Conservation (phyloP, 352 stramenopile genomes). For the Phytopythium litorale region DNA sequence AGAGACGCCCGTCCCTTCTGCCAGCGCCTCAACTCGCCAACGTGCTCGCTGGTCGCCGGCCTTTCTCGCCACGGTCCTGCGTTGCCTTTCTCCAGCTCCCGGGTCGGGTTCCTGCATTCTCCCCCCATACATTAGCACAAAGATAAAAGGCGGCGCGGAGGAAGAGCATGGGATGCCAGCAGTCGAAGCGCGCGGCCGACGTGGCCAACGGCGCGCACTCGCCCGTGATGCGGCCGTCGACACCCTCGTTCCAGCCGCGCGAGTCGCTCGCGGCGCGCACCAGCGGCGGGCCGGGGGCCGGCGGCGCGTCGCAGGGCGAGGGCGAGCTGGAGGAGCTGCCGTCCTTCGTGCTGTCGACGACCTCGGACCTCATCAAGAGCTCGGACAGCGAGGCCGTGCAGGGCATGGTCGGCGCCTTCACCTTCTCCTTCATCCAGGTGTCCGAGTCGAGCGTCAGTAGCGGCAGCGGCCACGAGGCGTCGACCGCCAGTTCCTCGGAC, state of each 20-base stretch:
- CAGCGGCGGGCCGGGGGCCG: constrained; percentile 8
- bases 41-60: background rate
- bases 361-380: constrained; percentile 35
- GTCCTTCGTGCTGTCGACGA: constrained; percentile 47
- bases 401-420: constrained; percentile 54
- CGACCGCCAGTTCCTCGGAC: constrained; percentile 6
- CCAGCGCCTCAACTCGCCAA: background rate
- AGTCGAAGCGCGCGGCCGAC: constrained; percentile 45
- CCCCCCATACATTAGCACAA: background rate
- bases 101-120: background rate
- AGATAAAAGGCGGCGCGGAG: background rate
- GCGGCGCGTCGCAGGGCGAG: constrained; percentile 9
- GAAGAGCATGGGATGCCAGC: constrained; percentile 49
- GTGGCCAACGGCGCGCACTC: constrained; percentile 8
- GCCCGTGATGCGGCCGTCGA: constrained; percentile 20
- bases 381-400: constrained; percentile 56
- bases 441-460: constrained; percentile 30
- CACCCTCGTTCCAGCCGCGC: constrained; percentile 19
- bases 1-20: constrained; percentile 1
- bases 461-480: constrained; percentile 9
- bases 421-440: constrained; percentile 72
- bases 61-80: background rate
- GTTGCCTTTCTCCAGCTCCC: background rate
- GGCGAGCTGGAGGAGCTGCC: constrained; percentile 24
- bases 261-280: constrained; percentile 10